Evolutionary conservation across 2,329 filamentous ascomycete species (phyloP).

Genomic region (Apiospora arundinis): DNA sequence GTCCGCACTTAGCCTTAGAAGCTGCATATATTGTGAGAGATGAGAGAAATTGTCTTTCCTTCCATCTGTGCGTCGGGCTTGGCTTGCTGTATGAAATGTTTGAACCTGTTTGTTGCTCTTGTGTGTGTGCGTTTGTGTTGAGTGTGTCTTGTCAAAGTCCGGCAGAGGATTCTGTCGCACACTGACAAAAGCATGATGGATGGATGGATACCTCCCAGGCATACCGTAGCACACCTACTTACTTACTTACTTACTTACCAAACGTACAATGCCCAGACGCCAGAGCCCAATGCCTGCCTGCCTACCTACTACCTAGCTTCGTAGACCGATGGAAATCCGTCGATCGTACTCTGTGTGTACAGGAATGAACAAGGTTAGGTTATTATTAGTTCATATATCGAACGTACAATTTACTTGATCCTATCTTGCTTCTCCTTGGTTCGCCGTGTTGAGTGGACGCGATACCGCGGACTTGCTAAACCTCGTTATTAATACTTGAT

Average conservation of each 20-base stretch:
- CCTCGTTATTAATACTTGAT: not conserved
- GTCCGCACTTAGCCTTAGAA: slow-evolving; percentile 12
- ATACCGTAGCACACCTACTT: too few species aligned
- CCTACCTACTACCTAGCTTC: not conserved
- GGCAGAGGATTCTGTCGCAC: not conserved
- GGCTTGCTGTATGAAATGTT: not conserved
- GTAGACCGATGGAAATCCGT: not conserved
- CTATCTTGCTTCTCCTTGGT: not conserved
- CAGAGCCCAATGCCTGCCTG: not conserved
- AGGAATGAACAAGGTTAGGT: not conserved
- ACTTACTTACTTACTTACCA: too few species aligned
- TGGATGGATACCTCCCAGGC: not conserved
- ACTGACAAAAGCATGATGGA: too few species aligned
- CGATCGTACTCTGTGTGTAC: slow-evolving; percentile 1
- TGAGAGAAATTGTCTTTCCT: not conserved
- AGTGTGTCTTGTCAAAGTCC: not conserved
- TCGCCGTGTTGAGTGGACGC: not conserved
- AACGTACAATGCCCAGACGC: not conserved
- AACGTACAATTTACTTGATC: slow-evolving; percentile 1
- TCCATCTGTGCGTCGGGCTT: slow-evolving; percentile 21
- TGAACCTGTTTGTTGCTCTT: not conserved
- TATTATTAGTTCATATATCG: not conserved
- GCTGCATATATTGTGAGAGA: slow-evolving; percentile 7
- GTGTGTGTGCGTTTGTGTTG: too few species aligned
- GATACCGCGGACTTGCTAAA: slow-evolving; percentile 15